phyloP scores from a whole-genome alignment of 768 basidiomycete species.

The Boletus rex-veris region DNA sequence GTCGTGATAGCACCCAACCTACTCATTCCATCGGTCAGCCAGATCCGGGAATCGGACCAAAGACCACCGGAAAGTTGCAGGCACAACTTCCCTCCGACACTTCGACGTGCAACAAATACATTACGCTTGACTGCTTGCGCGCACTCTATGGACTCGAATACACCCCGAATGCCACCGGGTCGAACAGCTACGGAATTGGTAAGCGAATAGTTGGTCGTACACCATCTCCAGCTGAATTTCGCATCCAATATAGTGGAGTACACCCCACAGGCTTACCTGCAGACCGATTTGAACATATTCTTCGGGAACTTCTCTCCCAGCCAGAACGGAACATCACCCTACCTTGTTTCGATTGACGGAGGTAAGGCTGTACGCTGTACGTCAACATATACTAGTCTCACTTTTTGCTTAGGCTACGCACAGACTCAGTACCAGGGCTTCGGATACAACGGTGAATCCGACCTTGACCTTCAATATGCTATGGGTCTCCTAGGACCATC shows the following conservation, averaged over 20 bases:
- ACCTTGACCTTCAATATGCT: constrained; percentile 31
- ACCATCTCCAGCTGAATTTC: neutral
- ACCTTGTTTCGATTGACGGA: constrained; percentile 35
- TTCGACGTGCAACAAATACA: constrained; percentile 23
- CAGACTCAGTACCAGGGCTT: constrained; percentile 23
- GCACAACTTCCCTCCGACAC: constrained; percentile 7
- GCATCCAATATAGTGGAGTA: constrained; percentile 29
- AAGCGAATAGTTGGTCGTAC: neutral
- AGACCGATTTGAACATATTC: constrained; percentile 30
- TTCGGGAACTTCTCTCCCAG: constrained; percentile 21
- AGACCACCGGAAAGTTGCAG: constrained; percentile 11
- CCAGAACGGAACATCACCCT: constrained; percentile 25
- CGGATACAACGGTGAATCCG: constrained; percentile 19
- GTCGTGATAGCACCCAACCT: constrained; percentile 4
- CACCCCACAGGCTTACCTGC: constrained; percentile 31
- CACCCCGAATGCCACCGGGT: constrained; percentile 17
- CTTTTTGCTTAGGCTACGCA: constrained; percentile 25
- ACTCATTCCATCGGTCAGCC: constrained; percentile 17
- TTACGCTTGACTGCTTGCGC: constrained; percentile 31
- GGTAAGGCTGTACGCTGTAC: constrained; percentile 18
- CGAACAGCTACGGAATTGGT: constrained; percentile 36
- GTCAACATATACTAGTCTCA: neutral
- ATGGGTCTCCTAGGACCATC: too few relatives aligned
- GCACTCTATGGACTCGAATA: constrained; percentile 26
- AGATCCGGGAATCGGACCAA: constrained; percentile 8